These are phyloP conservation scores for Paradendryphiella salina DNA, from an alignment of 2,329 filamentous ascomycete genomes.

Conservation along the genomic window DNA sequence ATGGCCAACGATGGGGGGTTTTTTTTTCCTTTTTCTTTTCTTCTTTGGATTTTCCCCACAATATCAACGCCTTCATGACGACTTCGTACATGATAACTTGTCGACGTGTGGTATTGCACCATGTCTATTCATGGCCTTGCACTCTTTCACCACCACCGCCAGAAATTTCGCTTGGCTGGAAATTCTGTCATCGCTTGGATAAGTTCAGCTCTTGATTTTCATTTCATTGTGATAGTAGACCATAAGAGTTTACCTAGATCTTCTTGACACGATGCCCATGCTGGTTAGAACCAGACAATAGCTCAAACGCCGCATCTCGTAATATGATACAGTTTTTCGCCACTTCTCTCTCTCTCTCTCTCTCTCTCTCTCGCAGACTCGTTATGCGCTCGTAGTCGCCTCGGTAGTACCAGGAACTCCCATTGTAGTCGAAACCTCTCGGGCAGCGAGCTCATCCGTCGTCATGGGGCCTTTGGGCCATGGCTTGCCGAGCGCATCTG, in stretches of 20 bases:
- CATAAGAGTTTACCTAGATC: neutral
- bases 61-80: too few species aligned
- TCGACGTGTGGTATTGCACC: too few species aligned
- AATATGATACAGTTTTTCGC: conserved; percentile 16
- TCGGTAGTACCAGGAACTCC: conserved; percentile 15
- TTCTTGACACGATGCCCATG: neutral
- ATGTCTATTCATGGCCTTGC: too few species aligned
- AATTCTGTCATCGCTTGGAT: too few species aligned
- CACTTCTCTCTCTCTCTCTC: neutral
- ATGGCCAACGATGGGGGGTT: too few species aligned
- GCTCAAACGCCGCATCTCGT: neutral
- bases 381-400: conserved; percentile 12
- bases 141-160: too few species aligned
- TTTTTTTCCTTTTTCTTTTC: too few species aligned
- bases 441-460: conserved; percentile 24
- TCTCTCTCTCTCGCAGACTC: neutral
- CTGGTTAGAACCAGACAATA: neutral
- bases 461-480: conserved; percentile 60
- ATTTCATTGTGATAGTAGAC: too few species aligned
- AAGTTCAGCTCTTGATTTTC: too few species aligned
- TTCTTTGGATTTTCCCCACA: too few species aligned
- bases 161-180: too few species aligned
- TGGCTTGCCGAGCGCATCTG: conserved; percentile 89
- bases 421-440: conserved; percentile 14
- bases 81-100: too few species aligned